Evolutionary conservation across 495 filamentous ascomycete genomes (phyloP).

Genomic region (Mycothermus thermophilus): DNA sequence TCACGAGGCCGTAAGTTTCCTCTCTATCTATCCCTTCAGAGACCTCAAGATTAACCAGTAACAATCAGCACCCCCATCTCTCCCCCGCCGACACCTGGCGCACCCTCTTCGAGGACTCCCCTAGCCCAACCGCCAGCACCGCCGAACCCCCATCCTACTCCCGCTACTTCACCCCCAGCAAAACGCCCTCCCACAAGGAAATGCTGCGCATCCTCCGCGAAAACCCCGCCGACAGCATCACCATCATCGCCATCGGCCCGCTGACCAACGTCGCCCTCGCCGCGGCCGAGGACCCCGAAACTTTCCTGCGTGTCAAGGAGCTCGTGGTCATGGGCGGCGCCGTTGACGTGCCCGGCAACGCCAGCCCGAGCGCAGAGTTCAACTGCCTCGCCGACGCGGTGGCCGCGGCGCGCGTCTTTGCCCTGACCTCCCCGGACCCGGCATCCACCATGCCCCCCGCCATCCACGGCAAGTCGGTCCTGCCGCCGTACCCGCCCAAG

Average conservation of each 20-base stretch:
- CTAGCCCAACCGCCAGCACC: conserved; percentile 21
- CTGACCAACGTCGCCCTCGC: conserved; percentile 85
- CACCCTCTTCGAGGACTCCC: conserved; percentile 53
- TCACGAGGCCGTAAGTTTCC: conserved; percentile 51
- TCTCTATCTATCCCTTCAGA: too few relatives aligned
- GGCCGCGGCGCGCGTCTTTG: conserved; percentile 77
- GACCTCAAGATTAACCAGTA: not conserved
- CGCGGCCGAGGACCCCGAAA: conserved; percentile 67
- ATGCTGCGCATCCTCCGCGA: conserved; percentile 70
- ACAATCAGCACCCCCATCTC: conserved; percentile 68
- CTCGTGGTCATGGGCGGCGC: conserved; percentile 95
- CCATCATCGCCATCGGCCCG: conserved; percentile 78
- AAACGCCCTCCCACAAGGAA: conserved; percentile 57
- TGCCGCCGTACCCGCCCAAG: conserved; percentile 53
- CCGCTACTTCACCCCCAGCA: conserved; percentile 56
- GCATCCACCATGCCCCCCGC: conserved; percentile 51
- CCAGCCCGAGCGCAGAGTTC: conserved; percentile 69
- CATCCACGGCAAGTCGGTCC: conserved; percentile 21
- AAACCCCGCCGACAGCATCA: conserved; percentile 70
- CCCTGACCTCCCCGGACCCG: conserved; percentile 72
- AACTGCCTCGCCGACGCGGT: conserved; percentile 71
- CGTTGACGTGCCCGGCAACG: conserved; percentile 66
- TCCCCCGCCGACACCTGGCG: conserved; percentile 75
- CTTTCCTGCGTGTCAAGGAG: conserved; percentile 78
- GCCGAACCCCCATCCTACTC: conserved; percentile 30